Evolutionary conservation across 805 yeast genomes (phyloP), one percentile per base, ranked within the genome.

Genomic region (Zygosaccharomyces siamensis): DNA sequence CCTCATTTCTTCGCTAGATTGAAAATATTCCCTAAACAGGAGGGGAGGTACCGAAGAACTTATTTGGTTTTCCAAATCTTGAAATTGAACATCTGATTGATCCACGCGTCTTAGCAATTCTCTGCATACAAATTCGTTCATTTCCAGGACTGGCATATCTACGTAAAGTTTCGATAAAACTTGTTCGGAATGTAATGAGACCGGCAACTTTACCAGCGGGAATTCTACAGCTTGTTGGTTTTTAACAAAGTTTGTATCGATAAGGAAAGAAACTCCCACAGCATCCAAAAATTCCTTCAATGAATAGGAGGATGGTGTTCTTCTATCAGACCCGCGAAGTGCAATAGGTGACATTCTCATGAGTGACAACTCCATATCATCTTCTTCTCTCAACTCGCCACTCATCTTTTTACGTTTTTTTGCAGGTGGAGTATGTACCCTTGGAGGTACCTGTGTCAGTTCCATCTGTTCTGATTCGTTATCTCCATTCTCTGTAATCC

Each of bases 41-140:
- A 67, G 64, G 45, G 76, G 79, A 0, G 84, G 81, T 44, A 75
- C 74, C 37, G 76, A 75, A 11, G 64, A 71, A 3, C 74, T 46
- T 2, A 63, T 72, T 20, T 75, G 77, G n/a, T 67, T 66, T 45
- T 77, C 77, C 37, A 79, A 67, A 45, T 75, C 73, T 1, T 72
- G 70, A 52, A 78, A 79, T 8, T 74, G 63, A 10, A 58, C 64
- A 47, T 73, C 70, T 0, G 83, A 83, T 39, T 78, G 78, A 8
- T 62, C 58, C 31, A 81, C 75, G 48, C 77, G 77, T 31, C 72
- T 73, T n/a, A 68, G 63, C 46, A 82, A 61, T 52, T 81, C 85
- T 35, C 73, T 71, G 53, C 79, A 74, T 47, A 82, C 76, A 51
- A 79, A 78, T 28, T 78, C 77, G 53, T 72, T 74, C 55, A 80